Base-by-base conservation (phyloP, 495 filamentous ascomycete genomes). In the Penicillium chermesinum region DNA sequence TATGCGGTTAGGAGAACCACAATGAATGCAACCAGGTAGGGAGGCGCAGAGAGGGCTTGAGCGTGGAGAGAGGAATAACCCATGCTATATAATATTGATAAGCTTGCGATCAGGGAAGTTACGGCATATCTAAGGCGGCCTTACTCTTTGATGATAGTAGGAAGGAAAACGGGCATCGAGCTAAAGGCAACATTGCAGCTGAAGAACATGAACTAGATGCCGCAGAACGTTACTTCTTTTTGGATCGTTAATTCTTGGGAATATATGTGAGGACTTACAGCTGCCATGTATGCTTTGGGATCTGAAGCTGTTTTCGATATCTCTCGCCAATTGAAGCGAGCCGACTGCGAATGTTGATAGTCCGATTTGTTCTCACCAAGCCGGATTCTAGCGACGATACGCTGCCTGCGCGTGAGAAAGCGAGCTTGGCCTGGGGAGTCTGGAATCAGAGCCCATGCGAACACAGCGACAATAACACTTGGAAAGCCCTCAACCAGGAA, bases 271-370 rank as follows among this genome's bases (percentile, higher is more conserved):
- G 1, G 2, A 65, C 74, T 63, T 43, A 79, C 64, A 61, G 87
- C 81, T 14, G 84, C 84, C 10, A 89, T 71, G 62, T 86, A 89
- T 35, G 78, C 76, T 46, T 79, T 81, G 7, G 84, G 82, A 62
- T 87, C 82, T n/a, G 50, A 43, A 18, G 87, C 61, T 1, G 75
- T 75, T 34, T 71, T 67, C 15, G 74, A 51, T 25, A 83, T 74
- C 30, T 82, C 74, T n/a, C 53, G 53, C 71, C 73, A 74, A 27
- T 79, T 65, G 20, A 81, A 69, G 13, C 47, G 55, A 15, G 55
- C 54, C 12, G 21, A 48, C 9, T 50, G 34, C 2, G 48, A 38
- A 7, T 52, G 49, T 35, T 65, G 58, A 16, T 49, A 50, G 7
- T 66, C 57, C 1, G 54, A 18, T 38, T 51, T 58, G 35, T 53